Conservation (phyloP, 2,329 filamentous ascomycete species). For the Penicillium sp. region DNA sequence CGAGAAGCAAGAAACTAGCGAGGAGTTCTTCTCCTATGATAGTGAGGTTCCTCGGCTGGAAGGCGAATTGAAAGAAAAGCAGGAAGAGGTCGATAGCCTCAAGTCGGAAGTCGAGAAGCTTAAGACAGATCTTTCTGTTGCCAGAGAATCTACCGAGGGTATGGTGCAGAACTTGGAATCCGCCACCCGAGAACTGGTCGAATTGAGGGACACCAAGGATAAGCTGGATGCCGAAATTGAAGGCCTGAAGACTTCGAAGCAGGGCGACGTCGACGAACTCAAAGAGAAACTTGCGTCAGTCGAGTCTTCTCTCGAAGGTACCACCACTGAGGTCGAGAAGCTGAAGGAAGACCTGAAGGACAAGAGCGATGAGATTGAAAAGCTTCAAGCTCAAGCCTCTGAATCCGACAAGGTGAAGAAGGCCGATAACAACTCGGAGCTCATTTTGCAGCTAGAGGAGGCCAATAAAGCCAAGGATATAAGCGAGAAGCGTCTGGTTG, state of each 20-base stretch:
- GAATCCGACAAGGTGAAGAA: conserved; percentile 22
- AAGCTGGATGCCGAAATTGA: conserved; percentile 50
- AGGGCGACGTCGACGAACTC: conserved; percentile 45
- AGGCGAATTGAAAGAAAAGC: conserved; percentile 67
- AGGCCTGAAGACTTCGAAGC: conserved; percentile 41
- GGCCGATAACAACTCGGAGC: conserved; percentile 23
- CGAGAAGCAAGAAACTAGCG: conserved; percentile 42
- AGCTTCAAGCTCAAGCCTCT: conserved; percentile 30
- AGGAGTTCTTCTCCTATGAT: conserved; percentile 92
- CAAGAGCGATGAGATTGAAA: conserved; percentile 41
- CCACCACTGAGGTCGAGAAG: conserved; percentile 31
- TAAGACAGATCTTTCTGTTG: conserved; percentile 68
- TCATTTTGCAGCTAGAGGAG: conserved; percentile 33
- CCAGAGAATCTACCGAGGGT: conserved; percentile 68
- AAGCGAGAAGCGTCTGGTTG: conserved; percentile 54
- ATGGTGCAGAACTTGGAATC: conserved; percentile 67
- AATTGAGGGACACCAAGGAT: conserved; percentile 54
- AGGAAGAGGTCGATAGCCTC: conserved; percentile 69
- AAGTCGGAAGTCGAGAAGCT: conserved; percentile 67
- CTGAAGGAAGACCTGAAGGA: conserved; percentile 41
- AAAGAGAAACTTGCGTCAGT: conserved; percentile 35
- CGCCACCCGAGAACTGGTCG: conserved; percentile 63
- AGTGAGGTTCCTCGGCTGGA: conserved; percentile 82
- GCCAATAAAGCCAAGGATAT: conserved; percentile 37
- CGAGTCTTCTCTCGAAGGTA: conserved; percentile 32